phyloP scores from a whole-genome alignment of 2,329 filamentous ascomycete species.

The Aspergillus unguis region DNA sequence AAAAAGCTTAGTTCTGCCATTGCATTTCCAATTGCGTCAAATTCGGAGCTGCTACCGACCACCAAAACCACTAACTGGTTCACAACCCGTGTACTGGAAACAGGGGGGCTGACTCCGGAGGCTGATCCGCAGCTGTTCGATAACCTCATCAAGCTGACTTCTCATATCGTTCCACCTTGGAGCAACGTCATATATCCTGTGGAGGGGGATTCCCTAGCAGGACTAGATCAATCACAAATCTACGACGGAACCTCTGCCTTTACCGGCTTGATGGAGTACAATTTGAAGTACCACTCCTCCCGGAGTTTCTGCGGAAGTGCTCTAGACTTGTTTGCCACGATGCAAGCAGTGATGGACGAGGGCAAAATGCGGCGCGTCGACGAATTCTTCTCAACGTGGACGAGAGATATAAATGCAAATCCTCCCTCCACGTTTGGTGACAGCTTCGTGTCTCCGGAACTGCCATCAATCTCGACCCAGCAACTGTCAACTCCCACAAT shows the following conservation, averaged over 20 bases:
- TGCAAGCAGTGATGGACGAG: conserved; percentile 35
- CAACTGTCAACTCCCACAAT: conserved; percentile 47
- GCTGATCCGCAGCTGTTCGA: conserved; percentile 45
- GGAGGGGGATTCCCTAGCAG: conserved; percentile 20
- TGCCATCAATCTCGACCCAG: conserved; percentile 26
- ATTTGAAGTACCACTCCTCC: conserved; percentile 25
- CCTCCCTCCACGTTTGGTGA: conserved; percentile 19
- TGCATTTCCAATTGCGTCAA: conserved; percentile 1
- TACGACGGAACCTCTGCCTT: conserved; percentile 36
- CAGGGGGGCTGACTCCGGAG: conserved; percentile 45
- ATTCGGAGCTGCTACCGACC: conserved; percentile 28
- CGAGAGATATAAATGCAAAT: conserved; percentile 15
- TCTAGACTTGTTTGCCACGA: conserved; percentile 29
- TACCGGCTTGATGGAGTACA: conserved; percentile 33
- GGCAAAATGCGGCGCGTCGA: conserved; percentile 35
- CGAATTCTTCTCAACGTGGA: conserved; percentile 31
- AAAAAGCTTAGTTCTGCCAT: conserved; percentile 21
- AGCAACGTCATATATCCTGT: conserved; percentile 20
- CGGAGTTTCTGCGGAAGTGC: conserved; percentile 26
- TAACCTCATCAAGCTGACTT: conserved; percentile 35
- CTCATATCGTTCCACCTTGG: conserved; percentile 33
- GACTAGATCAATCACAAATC: conserved; percentile 25
- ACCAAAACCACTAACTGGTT: conserved; percentile 35
- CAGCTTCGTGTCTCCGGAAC: conserved; percentile 21
- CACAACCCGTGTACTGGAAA: conserved; percentile 51